Conservation (phyloP, 2,329 filamentous ascomycete genomes). For the Penicillium sp. region DNA sequence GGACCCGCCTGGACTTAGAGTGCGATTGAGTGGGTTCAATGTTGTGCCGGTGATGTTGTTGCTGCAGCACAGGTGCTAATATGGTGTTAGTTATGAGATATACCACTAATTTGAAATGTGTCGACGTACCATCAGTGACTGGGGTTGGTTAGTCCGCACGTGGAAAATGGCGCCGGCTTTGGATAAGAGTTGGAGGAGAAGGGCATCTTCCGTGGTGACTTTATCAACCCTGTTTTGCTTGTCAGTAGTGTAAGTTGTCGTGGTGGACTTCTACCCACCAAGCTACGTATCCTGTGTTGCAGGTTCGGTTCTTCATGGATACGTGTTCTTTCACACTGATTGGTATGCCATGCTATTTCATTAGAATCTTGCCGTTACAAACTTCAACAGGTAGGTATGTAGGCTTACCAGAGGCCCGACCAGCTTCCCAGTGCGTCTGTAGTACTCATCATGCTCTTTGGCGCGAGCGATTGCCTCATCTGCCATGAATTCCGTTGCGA, state of each 20-base stretch:
- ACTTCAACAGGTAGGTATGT: not conserved
- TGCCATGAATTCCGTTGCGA: conserved; percentile 39
- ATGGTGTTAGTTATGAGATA: conserved; percentile 1
- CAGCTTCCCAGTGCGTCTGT: conserved; percentile 38
- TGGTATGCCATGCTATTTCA: conserved; percentile 50
- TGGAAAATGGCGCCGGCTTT: conserved; percentile 44
- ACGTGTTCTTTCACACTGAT: conserved; percentile 62
- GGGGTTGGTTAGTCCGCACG: conserved; percentile 45
- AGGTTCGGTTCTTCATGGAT: conserved; percentile 51
- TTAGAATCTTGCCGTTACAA: not conserved
- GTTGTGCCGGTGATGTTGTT: conserved; percentile 45
- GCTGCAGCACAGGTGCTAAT: conserved; percentile 36
- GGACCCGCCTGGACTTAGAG: conserved; percentile 42
- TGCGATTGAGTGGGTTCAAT: conserved; percentile 41
- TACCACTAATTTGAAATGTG: not conserved
- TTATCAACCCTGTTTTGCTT: conserved; percentile 32
- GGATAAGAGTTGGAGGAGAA: conserved; percentile 31
- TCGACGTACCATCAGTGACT: conserved; percentile 37
- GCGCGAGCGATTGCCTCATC: conserved; percentile 35
- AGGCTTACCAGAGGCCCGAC: conserved; percentile 46
- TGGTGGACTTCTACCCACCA: conserved; percentile 21
- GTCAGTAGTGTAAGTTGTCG: not conserved
- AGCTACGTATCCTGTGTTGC: conserved; percentile 37
- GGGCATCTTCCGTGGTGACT: conserved; percentile 35
- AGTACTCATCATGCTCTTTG: conserved; percentile 33